Evolutionary conservation across 768 basidiomycete species (phyloP), one percentile per base, ranked within the genome.

Genomic region (Clathrus columnatus): DNA sequence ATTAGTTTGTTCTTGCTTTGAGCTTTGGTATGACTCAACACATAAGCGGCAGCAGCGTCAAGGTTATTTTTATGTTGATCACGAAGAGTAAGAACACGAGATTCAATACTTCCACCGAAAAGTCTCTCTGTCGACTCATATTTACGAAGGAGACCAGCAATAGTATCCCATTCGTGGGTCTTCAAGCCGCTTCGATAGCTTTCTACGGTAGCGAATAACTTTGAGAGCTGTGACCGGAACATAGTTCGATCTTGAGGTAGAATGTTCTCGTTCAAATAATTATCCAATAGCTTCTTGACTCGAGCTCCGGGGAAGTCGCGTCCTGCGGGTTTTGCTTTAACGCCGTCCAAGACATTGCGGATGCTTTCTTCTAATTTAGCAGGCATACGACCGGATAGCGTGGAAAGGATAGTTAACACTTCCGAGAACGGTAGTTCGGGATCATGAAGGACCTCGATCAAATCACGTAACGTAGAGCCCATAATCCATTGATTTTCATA

Each of bases 401-500:
- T 77, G 4, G 93, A 86, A 45, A 98, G 78, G 61, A 92, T 87
- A 20, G 91, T 82, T 43, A 75, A 80, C 49, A 85, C 78, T 69
- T 97, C 87, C 21, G 89, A 81, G 70, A 86, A 97, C 0, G 96
- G 93, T 24, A 98, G 83, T 59, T 90, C 88, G 5, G 86, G 80
- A 63, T 93, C 79, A 58, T 85, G 84, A 29, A 99, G 78, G 41
- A 91, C 83, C 32, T 82, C 74, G 62, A 91, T 75, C 56, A 99
- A 83, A 45, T 92, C 87, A 68, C 91, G 94, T 65, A 97, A 75
- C 10, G 91, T 90, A 4, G 84, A 71, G 18, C 78, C 76, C 87
- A 98, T 92, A 61, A 89, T 76, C 5, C 91, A 85, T 65, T 92
- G 90, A 72, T 97, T 97, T 72, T 99, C 96, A 70, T 87, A 99